phyloP scores from a whole-genome alignment of 2,329 filamentous ascomycete genomes.

The Exophiala aquamarina region DNA sequence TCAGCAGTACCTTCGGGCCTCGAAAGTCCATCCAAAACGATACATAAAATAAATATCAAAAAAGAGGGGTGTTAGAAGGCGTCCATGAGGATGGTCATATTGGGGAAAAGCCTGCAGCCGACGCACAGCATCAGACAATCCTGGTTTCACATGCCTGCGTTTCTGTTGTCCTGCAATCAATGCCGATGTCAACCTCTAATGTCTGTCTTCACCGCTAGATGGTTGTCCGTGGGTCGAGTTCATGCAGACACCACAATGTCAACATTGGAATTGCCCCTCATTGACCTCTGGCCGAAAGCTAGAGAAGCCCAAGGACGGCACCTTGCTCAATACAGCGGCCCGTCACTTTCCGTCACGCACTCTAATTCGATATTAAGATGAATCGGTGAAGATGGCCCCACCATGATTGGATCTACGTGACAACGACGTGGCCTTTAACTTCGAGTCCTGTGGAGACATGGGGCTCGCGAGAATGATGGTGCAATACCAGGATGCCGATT shows the following conservation, averaged over 20 bases:
- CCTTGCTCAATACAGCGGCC: slow-evolving; percentile 22
- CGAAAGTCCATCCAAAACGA: no score
- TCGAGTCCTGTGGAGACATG: slow-evolving; percentile 9
- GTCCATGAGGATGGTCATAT: no score
- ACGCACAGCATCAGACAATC: no score
- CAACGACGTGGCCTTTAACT: slow-evolving; percentile 10
- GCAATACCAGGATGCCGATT: slow-evolving; percentile 11
- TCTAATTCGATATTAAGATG: slow-evolving; percentile 17
- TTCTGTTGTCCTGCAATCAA: neutral
- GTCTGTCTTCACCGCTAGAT: slow-evolving; percentile 15
- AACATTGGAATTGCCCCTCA: neutral
- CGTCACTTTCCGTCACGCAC: slow-evolving; percentile 19
- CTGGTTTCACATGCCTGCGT: slow-evolving; percentile 8
- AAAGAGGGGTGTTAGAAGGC: no score
- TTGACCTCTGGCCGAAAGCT: slow-evolving; percentile 4
- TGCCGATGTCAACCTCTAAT: neutral
- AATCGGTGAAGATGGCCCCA: slow-evolving; percentile 16
- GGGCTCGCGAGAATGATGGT: slow-evolving; percentile 14
- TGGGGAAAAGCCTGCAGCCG: no score
- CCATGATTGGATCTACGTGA: slow-evolving; percentile 15
- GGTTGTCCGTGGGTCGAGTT: slow-evolving; percentile 17
- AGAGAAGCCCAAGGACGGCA: slow-evolving; percentile 9
- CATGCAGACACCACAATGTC: slow-evolving; percentile 9
- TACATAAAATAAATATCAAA: no score
- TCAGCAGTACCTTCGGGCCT: no score